Conservation (phyloP, 1,284 basidiomycete species). For the Pulveroboletus sp. region DNA sequence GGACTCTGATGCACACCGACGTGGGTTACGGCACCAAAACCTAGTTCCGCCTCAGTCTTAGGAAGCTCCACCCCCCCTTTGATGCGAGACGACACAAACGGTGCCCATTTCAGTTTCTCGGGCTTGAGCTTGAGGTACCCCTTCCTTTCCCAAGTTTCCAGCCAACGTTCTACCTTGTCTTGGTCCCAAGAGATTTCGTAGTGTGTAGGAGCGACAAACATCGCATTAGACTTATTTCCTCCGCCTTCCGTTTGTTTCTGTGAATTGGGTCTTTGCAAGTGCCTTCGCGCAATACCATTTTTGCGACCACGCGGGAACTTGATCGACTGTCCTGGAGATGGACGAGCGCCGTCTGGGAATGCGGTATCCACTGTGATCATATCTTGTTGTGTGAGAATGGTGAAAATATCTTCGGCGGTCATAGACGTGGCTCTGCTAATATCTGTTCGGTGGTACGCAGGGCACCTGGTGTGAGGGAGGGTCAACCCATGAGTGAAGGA, state of each 20-base stretch:
- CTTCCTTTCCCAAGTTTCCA: slow-evolving; percentile 75
- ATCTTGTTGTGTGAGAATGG: slow-evolving; percentile 71
- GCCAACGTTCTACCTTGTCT: slow-evolving; percentile 61
- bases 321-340: slow-evolving; percentile 72
- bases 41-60: slow-evolving; percentile 26
- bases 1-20: slow-evolving; percentile 22
- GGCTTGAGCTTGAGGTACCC: slow-evolving; percentile 79
- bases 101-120: slow-evolving; percentile 92
- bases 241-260: slow-evolving; percentile 46
- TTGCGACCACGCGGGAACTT: slow-evolving; percentile 68
- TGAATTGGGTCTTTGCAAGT: slow-evolving; percentile 56
- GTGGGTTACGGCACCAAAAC: slow-evolving; percentile 18
- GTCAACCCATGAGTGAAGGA: slow-evolving; percentile 11
- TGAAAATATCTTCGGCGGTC: slow-evolving; percentile 86
- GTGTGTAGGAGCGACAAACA: slow-evolving; percentile 65
- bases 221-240: slow-evolving; percentile 38
- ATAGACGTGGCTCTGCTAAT: slow-evolving; percentile 87
- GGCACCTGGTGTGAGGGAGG: slow-evolving; percentile 18
- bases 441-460: slow-evolving; percentile 47
- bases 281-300: slow-evolving; percentile 57
- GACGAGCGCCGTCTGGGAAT: slow-evolving; percentile 49
- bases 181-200: slow-evolving; percentile 80
- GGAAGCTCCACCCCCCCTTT: slow-evolving; percentile 41
- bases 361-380: slow-evolving; percentile 68
- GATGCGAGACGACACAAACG: slow-evolving; percentile 74